Percentiles rank a stretch among this genome's conserved stretches.
These are phyloP conservation scores for Adansonia rubrostipa DNA, from an alignment of 441 rosid species.

Conservation along the genomic window DNA sequence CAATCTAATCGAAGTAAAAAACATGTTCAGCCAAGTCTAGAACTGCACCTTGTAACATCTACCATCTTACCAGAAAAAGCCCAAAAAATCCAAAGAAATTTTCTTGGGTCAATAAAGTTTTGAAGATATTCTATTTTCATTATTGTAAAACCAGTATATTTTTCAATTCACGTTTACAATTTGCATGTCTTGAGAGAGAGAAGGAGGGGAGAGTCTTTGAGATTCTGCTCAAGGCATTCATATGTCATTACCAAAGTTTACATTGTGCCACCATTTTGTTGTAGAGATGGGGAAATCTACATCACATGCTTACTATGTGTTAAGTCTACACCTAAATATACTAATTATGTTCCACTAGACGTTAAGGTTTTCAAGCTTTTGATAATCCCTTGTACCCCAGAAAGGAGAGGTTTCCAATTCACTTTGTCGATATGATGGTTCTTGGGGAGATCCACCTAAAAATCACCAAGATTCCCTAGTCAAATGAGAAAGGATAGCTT, in stretches of 20 bases:
- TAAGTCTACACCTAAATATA: neutral
- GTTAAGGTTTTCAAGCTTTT: neutral
- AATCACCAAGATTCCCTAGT: neutral
- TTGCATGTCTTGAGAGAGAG: neutral
- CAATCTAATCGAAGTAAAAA: neutral
- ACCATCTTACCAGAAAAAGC: neutral
- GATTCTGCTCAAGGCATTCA: slow-evolving; percentile 11
- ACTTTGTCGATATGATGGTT: neutral
- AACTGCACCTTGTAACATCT: neutral
- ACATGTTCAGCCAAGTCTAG: neutral
- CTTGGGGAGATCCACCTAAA: neutral
- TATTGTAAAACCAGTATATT: neutral
- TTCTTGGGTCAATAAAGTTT: neutral
- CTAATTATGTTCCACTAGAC: neutral
- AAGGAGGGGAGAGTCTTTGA: neutral
- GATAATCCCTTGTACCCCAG: neutral
- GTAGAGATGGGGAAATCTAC: neutral
- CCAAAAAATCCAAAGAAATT: neutral
- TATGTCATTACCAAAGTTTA: neutral
- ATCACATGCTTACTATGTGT: neutral
- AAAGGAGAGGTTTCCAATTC: neutral
- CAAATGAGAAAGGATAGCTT: neutral
- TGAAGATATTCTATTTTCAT: neutral
- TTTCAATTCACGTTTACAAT: neutral
- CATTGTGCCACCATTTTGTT: neutral